These are phyloP conservation scores for Oropetium thomaeum DNA, from an alignment of 176 grass and related monocot species.

Conservation along the genomic window DNA sequence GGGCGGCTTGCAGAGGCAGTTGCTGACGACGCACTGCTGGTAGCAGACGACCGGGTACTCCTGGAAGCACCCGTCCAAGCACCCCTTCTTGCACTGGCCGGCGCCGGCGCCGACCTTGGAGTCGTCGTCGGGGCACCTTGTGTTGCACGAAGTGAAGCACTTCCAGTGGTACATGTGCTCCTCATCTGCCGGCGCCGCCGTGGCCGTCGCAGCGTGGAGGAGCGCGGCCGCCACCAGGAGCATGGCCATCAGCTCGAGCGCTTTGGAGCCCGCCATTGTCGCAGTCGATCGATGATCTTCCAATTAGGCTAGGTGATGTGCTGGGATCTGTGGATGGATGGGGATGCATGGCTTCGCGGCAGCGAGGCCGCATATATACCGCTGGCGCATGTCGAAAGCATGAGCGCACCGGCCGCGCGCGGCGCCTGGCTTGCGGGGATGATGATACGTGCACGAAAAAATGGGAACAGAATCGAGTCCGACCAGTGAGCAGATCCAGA, in stretches of 20 bases:
- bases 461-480: background rate
- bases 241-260: background rate
- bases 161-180: constrained; percentile 15
- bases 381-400: background rate
- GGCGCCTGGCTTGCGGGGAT: background rate
- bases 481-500: background rate
- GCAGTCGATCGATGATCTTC: too few relatives aligned
- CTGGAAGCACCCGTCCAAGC: constrained; percentile 41
- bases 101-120: background rate
- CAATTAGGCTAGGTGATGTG: background rate
- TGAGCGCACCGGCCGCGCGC: background rate
- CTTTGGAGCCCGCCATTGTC: background rate
- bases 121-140: constrained; percentile 17
- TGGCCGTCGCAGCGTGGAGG: background rate
- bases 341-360: background rate
- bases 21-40: constrained; percentile 31
- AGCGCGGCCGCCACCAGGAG: constrained; percentile 5
- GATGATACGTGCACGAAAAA: constrained; percentile 1
- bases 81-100: constrained; percentile 33
- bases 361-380: background rate
- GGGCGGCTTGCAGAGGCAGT: constrained; percentile 23
- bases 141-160: constrained; percentile 35
- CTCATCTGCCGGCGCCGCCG: background rate
- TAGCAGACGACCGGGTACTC: constrained; percentile 34
- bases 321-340: constrained; percentile 2